A percentile compares a stretch with the other conserved stretches of the same genome.
Conservation (phyloP, 2,329 filamentous ascomycete species). For the Teratosphaeriaceae sp. region DNA sequence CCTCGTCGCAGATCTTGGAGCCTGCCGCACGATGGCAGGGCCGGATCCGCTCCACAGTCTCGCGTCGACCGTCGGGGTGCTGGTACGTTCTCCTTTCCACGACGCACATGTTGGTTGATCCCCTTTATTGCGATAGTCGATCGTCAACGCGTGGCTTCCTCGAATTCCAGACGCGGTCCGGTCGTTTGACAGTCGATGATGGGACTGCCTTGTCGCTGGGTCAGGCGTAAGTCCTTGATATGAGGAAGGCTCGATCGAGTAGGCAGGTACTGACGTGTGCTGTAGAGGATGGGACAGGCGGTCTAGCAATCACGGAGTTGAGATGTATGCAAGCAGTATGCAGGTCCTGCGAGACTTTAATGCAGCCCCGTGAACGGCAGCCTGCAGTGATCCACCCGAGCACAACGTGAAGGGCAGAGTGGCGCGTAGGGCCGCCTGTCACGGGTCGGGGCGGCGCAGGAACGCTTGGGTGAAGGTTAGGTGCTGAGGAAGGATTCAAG, state of each 20-base stretch:
- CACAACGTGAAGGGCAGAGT: neutral
- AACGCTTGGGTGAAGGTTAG: neutral
- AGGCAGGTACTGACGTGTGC: neutral
- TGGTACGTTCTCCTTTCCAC: slow-evolving; percentile 24
- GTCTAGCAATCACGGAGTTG: slow-evolving; percentile 1
- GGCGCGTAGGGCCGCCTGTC: neutral
- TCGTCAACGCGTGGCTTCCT: no score
- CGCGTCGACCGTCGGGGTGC: slow-evolving; percentile 16
- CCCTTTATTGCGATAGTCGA: neutral
- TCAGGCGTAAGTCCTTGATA: no score
- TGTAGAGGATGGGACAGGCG: neutral
- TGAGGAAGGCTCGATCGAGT: neutral
- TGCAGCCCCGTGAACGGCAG: no score
- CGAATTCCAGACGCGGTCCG: no score
- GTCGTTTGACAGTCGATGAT: neutral
- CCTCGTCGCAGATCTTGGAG: slow-evolving; percentile 16
- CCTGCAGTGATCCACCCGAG: no score
- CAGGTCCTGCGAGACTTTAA: slow-evolving; percentile 2
- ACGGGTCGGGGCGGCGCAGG: neutral
- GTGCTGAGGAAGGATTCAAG: neutral
- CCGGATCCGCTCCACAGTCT: slow-evolving; percentile 14
- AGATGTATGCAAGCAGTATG: slow-evolving; percentile 1
- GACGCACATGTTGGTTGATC: slow-evolving; percentile 20
- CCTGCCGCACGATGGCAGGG: slow-evolving; percentile 18
- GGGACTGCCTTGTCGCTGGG: no score